phyloP scores from a whole-genome alignment of 352 stramenopile species.

The Globisporangium paroecandrum region DNA sequence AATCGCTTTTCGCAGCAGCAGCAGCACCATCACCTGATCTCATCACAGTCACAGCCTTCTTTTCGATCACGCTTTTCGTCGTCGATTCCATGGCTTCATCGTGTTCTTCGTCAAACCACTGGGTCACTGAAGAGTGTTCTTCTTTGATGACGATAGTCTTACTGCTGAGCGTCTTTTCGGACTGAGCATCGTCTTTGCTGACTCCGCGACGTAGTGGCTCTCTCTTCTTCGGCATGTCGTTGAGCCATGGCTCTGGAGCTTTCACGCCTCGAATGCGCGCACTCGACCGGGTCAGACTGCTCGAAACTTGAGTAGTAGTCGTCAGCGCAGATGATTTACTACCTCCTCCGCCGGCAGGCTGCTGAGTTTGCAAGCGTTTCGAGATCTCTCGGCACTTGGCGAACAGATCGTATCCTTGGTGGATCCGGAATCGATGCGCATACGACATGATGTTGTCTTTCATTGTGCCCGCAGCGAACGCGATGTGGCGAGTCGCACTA shows the following conservation, averaged over 20 bases:
- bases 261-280: slow-evolving; percentile 40
- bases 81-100: not conserved
- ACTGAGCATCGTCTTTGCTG: slow-evolving; percentile 8
- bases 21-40: not conserved
- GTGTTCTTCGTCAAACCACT: slow-evolving; percentile 37
- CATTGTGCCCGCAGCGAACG: slow-evolving; percentile 80
- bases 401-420: slow-evolving; percentile 88
- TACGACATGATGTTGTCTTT: slow-evolving; percentile 89
- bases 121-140: slow-evolving; percentile 20
- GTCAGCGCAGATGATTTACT: not conserved
- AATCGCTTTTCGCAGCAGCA: slow-evolving; percentile 15
- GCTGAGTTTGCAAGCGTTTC: slow-evolving; percentile 42
- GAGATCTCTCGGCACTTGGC: slow-evolving; percentile 79
- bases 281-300: slow-evolving; percentile 5
- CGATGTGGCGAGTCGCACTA: slow-evolving; percentile 69
- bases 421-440: slow-evolving; percentile 81
- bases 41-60: not conserved
- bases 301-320: not conserved
- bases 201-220: slow-evolving; percentile 4
- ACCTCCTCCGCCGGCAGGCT: slow-evolving; percentile 8
- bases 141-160: slow-evolving; percentile 25
- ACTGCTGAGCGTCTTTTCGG: slow-evolving; percentile 1
- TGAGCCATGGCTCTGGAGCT: slow-evolving; percentile 30
- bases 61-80: slow-evolving; percentile 11
- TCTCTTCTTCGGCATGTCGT: slow-evolving; percentile 15